phyloP scores from a whole-genome alignment of 2,329 filamentous ascomycete species.

The Colletotrichum sp. region DNA sequence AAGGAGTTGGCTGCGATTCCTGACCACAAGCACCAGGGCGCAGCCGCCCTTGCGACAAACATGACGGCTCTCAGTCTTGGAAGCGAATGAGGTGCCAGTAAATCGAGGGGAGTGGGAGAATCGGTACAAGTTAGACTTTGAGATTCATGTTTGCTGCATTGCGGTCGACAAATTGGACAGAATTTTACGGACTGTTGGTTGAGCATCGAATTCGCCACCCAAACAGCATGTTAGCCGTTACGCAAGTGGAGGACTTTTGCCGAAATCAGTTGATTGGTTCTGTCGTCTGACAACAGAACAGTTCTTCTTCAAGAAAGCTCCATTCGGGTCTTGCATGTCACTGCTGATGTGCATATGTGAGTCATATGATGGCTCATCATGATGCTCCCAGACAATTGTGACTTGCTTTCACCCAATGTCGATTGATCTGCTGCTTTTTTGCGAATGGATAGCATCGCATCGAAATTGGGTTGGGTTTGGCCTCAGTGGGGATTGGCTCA shows the following conservation, averaged over 20 bases:
- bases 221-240: neutral
- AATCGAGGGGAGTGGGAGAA: neutral
- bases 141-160: neutral
- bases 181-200: neutral
- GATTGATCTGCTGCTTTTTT: neutral
- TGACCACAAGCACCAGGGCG: neutral
- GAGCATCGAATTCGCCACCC: neutral
- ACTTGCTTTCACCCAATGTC: neutral
- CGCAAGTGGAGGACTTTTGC: neutral
- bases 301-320: neutral
- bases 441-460: neutral
- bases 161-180: neutral
- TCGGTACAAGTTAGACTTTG: neutral
- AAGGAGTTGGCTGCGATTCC: neutral
- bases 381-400: neutral
- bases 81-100: neutral
- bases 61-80: neutral
- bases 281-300: neutral
- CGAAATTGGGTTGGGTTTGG: neutral
- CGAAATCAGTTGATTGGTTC: neutral
- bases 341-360: neutral
- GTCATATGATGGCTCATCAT: neutral
- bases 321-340: neutral
- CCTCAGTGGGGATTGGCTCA: neutral
- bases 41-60: neutral